These are phyloP conservation scores for Sclerotiophoma versabilis DNA, from an alignment of 2,329 filamentous ascomycete genomes.

Conservation along the genomic window DNA sequence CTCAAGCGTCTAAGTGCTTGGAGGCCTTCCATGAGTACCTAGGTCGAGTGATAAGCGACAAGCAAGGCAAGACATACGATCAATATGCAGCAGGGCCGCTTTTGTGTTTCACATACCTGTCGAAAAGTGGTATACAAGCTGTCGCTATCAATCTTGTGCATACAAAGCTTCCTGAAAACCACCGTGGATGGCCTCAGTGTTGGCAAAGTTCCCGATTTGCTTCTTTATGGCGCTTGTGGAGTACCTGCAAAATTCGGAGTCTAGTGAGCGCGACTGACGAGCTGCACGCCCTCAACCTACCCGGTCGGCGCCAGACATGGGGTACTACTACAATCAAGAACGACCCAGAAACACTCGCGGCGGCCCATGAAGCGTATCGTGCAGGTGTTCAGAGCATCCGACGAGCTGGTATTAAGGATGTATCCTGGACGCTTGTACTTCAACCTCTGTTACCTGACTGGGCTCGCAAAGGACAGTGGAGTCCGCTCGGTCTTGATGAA, in stretches of 20 bases:
- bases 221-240: constrained; percentile 46
- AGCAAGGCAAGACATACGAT: constrained; percentile 24
- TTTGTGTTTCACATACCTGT: constrained; percentile 64
- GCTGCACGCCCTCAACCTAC: constrained; percentile 40
- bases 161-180: constrained; percentile 26
- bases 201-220: constrained; percentile 43
- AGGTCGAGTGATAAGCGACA: constrained; percentile 7
- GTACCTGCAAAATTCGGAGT: constrained; percentile 41
- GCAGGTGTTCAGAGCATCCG: constrained; percentile 31
- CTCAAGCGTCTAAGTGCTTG: constrained; percentile 19
- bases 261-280: constrained; percentile 46
- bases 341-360: constrained; percentile 39
- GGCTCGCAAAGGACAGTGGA: constrained; percentile 23
- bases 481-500: constrained; percentile 21
- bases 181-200: constrained; percentile 40
- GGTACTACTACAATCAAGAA: constrained; percentile 49
- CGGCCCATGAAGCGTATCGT: constrained; percentile 36
- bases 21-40: constrained; percentile 19
- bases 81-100: constrained; percentile 58
- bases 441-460: constrained; percentile 27
- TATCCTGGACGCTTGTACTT: constrained; percentile 44
- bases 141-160: constrained; percentile 55
- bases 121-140: constrained; percentile 63
- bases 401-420: constrained; percentile 29
- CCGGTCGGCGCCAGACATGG: constrained; percentile 42